Conservation (phyloP, 176 grass and related monocot genomes). For the Cenchrus fungigraminus region DNA sequence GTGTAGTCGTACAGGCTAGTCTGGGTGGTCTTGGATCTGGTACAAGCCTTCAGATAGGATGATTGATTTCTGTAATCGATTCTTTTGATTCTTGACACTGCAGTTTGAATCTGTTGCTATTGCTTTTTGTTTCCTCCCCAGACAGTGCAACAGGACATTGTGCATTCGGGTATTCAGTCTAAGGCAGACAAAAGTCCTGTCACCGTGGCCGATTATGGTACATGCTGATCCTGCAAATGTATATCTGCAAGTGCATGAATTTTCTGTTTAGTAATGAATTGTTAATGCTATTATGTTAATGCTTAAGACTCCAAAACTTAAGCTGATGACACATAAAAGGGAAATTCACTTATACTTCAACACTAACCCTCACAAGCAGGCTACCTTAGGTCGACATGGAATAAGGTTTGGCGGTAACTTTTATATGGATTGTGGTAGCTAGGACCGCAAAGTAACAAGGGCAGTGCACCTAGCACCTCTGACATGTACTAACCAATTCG, state of each 20-base stretch:
- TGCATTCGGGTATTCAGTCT: constrained; percentile 82
- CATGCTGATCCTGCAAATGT: constrained; percentile 9
- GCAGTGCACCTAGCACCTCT: neutral
- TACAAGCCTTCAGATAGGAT: neutral
- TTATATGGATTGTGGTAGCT: neutral
- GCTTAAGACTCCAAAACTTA: neutral
- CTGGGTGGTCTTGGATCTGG: neutral
- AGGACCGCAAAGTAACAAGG: neutral
- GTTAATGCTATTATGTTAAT: neutral
- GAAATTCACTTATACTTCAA: neutral
- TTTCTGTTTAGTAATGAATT: constrained; percentile 5
- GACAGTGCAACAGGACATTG: constrained; percentile 75
- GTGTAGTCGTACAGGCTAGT: neutral
- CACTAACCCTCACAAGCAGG: neutral
- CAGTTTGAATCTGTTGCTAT: constrained; percentile 21
- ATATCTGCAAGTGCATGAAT: neutral
- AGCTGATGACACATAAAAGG: neutral
- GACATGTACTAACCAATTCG: neutral
- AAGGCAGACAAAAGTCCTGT: constrained; percentile 91
- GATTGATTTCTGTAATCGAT: neutral
- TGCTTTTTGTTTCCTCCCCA: constrained; percentile 43
- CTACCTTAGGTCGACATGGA: neutral
- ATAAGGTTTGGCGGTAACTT: neutral
- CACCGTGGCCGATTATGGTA: constrained; percentile 97
- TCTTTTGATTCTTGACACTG: constrained; percentile 14